Evolutionary conservation across 805 yeast species (phyloP).

Genomic region (Kluyveromyces wickerhamii): DNA sequence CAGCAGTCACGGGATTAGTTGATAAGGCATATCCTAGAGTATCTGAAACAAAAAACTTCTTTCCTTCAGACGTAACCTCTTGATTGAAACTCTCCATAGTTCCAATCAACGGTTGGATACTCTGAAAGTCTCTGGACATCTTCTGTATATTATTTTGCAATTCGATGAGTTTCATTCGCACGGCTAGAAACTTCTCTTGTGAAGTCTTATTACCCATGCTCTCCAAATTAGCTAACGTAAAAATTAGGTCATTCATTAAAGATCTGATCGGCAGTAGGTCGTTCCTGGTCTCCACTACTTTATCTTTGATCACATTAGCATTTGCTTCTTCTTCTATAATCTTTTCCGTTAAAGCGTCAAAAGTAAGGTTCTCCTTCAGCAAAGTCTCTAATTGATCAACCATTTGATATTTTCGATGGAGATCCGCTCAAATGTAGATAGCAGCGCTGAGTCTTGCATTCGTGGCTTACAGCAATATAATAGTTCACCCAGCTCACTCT

Average conservation of each 20-base stretch:
- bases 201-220: conserved; percentile 8
- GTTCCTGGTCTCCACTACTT: conserved; percentile 5
- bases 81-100: conserved; percentile 17
- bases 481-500: too few relatives aligned
- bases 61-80: not conserved
- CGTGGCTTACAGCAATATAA: too few relatives aligned
- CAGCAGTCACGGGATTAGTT: not conserved
- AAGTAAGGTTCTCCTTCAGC: conserved; percentile 1
- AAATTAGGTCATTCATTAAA: conserved; percentile 22
- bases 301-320: conserved; percentile 1
- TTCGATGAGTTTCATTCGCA: conserved; percentile 17
- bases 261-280: conserved; percentile 16
- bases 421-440: too few relatives aligned
- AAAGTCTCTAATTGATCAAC: not conserved
- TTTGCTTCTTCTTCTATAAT: conserved; percentile 2
- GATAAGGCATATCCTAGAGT: conserved; percentile 1
- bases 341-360: conserved; percentile 1
- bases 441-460: too few relatives aligned
- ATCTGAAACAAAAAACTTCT: conserved; percentile 3
- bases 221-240: conserved; percentile 18
- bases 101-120: conserved; percentile 21
- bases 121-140: conserved; percentile 17
- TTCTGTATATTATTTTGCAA: conserved; percentile 18
- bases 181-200: conserved; percentile 16
- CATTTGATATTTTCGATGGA: too few relatives aligned